These are phyloP conservation scores for Pichia inconspicua DNA, from an alignment of 1,139 yeast genomes.

Conservation along the genomic window DNA sequence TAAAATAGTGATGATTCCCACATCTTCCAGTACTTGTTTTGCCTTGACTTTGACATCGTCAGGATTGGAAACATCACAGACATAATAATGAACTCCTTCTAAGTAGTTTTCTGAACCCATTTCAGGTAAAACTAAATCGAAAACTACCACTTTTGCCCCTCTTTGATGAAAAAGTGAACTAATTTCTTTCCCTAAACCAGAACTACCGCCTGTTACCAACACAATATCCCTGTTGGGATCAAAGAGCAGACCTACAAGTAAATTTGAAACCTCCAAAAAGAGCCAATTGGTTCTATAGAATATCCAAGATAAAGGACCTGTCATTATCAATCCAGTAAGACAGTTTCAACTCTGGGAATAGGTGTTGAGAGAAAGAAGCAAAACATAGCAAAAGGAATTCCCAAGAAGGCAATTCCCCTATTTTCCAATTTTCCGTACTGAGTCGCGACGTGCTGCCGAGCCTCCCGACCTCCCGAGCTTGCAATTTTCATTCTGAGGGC, in stretches of 20 bases:
- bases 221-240: conserved; percentile 50
- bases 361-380: no score
- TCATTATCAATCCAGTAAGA: conserved; percentile 15
- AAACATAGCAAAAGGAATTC: no score
- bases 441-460: no score
- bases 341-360: not conserved
- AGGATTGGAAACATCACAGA: conserved; percentile 61
- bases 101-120: conserved; percentile 25
- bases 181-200: conserved; percentile 70
- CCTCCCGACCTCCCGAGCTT: no score
- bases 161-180: conserved; percentile 36
- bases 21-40: conserved; percentile 33
- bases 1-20: conserved; percentile 59
- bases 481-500: no score
- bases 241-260: conserved; percentile 42
- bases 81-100: conserved; percentile 43
- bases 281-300: conserved; percentile 28
- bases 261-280: conserved; percentile 30
- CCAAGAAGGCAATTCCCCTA: no score
- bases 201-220: conserved; percentile 74
- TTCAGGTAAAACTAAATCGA: conserved; percentile 49
- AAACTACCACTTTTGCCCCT: conserved; percentile 48
- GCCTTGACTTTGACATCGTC: conserved; percentile 35
- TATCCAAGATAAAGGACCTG: conserved; percentile 22
- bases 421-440: no score